Evolutionary conservation across 148 eudicot species (phyloP).

Genomic region (Polygonum aviculare): DNA sequence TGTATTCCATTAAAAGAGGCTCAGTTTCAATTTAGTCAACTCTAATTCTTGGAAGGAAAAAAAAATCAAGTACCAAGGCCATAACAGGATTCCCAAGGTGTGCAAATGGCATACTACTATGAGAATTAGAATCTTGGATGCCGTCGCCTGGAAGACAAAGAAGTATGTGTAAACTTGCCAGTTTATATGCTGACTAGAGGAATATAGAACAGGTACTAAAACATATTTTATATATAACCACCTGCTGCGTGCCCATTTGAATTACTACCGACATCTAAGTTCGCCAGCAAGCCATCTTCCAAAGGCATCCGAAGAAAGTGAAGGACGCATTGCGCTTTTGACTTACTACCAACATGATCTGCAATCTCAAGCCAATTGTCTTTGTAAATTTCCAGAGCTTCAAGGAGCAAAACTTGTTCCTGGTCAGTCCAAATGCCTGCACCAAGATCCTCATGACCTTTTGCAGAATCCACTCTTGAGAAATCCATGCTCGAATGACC

Average conservation of each 20-base stretch:
- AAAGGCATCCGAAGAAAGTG: constrained; percentile 83
- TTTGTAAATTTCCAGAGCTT: constrained; percentile 63
- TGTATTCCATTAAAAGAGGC: neutral
- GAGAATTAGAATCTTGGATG: constrained; percentile 32
- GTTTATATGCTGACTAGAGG: neutral
- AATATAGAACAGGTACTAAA: neutral
- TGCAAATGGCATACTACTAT: constrained; percentile 56
- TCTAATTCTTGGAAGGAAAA: neutral
- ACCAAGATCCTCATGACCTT: constrained; percentile 60
- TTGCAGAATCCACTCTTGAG: constrained; percentile 39
- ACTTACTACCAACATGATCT: constrained; percentile 80
- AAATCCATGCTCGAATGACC: constrained; percentile 94
- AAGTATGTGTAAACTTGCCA: neutral
- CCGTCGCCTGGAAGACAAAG: constrained; percentile 30
- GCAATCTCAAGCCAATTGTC: constrained; percentile 93
- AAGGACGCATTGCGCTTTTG: constrained; percentile 92
- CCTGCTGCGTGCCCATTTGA: constrained; percentile 58
- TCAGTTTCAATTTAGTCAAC: constrained; percentile 1
- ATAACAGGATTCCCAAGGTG: constrained; percentile 81
- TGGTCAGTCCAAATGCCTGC: constrained; percentile 85
- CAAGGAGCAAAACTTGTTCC: constrained; percentile 79
- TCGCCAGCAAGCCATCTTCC: constrained; percentile 61
- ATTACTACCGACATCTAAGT: constrained; percentile 50
- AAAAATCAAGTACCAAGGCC: constrained; percentile 49
- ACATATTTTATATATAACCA: neutral